phyloP scores from a whole-genome alignment of 805 yeast genomes.

The Ogataea saltuana region DNA sequence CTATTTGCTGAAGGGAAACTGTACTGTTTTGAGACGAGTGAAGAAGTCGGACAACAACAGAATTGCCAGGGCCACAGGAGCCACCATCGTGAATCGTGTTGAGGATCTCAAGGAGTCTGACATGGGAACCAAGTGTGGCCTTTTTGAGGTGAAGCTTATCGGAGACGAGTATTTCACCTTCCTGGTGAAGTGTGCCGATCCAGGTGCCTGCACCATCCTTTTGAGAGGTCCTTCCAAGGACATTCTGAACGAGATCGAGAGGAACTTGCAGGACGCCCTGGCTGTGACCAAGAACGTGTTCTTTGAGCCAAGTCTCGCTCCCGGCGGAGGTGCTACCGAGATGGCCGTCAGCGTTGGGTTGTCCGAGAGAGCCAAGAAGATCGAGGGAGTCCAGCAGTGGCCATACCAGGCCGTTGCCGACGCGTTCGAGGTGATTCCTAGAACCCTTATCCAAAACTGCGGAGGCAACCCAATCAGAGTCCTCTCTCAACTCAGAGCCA shows the following conservation, averaged over 20 bases:
- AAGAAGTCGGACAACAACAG: slow-evolving; percentile 95
- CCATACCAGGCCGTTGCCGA: slow-evolving; percentile 99
- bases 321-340: slow-evolving; percentile 99
- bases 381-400: slow-evolving; percentile 97
- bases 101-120: slow-evolving; percentile 93
- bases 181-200: slow-evolving; percentile 75
- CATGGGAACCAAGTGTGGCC: slow-evolving; percentile 85
- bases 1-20: slow-evolving; percentile 88
- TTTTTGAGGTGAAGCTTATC: slow-evolving; percentile 88
- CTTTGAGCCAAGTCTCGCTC: slow-evolving; percentile 91
- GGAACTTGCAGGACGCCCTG: slow-evolving; percentile 98
- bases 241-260: slow-evolving; percentile 91
- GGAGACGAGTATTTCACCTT: slow-evolving; percentile 97
- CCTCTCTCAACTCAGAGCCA: slow-evolving; percentile 88
- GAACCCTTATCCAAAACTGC: slow-evolving; percentile 95
- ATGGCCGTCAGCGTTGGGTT: slow-evolving; percentile 93
- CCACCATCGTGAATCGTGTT: slow-evolving; percentile 91
- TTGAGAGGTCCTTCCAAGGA: slow-evolving; percentile 97
- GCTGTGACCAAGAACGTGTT: slow-evolving; percentile 94
- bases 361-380: slow-evolving; percentile 84
- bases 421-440: slow-evolving; percentile 97
- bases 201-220: slow-evolving; percentile 90
- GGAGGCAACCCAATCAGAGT: slow-evolving; percentile 95
- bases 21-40: slow-evolving; percentile 89
- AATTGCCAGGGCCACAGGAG: slow-evolving; percentile 96